A percentile compares a stretch with the other conserved stretches of the same genome.
Evolutionary conservation across 116 monocot species (phyloP).

Genomic region (Dioscorea cayenensis): DNA sequence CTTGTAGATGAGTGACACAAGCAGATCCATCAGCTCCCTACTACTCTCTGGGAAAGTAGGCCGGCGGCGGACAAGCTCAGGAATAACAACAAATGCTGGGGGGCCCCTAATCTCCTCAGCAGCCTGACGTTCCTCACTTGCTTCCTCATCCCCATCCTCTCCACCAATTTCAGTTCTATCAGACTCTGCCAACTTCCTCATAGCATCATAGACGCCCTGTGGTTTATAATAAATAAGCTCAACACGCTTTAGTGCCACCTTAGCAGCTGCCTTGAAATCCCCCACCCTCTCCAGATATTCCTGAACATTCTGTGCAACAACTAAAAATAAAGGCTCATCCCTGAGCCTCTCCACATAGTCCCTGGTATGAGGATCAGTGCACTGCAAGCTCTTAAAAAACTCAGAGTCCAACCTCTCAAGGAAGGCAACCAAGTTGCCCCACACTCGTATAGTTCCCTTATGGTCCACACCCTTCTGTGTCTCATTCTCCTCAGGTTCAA

Average conservation of each 20-base stretch:
- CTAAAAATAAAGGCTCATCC: conserved; percentile 83
- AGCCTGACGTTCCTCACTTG: conserved; percentile 21
- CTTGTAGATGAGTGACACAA: conserved; percentile 83
- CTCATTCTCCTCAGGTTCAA: conserved; percentile 73
- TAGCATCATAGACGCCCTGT: conserved; percentile 89
- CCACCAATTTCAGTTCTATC: conserved; percentile 28
- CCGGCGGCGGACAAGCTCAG: conserved; percentile 67
- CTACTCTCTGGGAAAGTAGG: conserved; percentile 89
- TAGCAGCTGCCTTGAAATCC: conserved; percentile 71
- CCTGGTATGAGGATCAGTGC: conserved; percentile 85
- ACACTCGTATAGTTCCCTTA: conserved; percentile 64
- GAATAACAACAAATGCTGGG: conserved; percentile 58
- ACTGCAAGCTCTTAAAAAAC: conserved; percentile 89
- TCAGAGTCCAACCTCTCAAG: conserved; percentile 83
- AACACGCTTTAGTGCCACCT: conserved; percentile 67
- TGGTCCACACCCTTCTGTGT: conserved; percentile 68
- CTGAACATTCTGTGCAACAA: conserved; percentile 86
- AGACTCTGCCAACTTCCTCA: conserved; percentile 72
- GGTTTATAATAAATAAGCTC: conserved; percentile 94
- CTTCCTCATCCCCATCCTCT: conserved; percentile 36
- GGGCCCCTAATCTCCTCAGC: conserved; percentile 34
- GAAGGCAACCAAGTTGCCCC: conserved; percentile 79
- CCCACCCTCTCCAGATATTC: conserved; percentile 65
- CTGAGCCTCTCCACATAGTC: conserved; percentile 89
- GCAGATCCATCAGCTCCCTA: conserved; percentile 60